These are phyloP conservation scores for Ophiosphaerella korrae DNA, from an alignment of 2,329 filamentous ascomycete species.

Conservation along the genomic window DNA sequence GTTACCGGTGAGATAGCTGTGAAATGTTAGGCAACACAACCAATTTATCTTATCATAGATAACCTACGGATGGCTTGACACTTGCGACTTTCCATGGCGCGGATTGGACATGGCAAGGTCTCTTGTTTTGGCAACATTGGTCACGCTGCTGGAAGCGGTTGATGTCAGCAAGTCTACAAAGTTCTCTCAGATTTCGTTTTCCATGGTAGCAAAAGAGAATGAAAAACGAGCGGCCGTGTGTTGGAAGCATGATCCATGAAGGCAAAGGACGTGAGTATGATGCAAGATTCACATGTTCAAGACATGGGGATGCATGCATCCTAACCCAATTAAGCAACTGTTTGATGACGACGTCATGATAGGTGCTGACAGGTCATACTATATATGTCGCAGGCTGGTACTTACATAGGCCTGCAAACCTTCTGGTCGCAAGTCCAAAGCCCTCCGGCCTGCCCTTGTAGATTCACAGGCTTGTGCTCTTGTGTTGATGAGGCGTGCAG, in stretches of 20 bases:
- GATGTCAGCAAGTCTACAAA: neutral
- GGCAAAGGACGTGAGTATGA: neutral
- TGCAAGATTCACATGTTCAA: neutral
- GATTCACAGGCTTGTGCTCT: neutral
- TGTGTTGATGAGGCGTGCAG: slow-evolving; percentile 10
- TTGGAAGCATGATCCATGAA: neutral
- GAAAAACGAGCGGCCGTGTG: neutral
- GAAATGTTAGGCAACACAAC: slow-evolving; percentile 6
- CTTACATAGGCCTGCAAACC: too few species aligned
- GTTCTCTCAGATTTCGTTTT: neutral
- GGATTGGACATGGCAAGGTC: slow-evolving; percentile 27
- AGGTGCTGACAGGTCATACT: too few species aligned
- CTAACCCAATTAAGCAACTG: too few species aligned
- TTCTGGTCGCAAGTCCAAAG: too few species aligned
- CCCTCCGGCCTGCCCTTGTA: too few species aligned
- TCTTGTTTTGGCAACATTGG: slow-evolving; percentile 18
- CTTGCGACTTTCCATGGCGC: slow-evolving; percentile 23
- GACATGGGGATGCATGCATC: too few species aligned
- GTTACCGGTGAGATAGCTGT: slow-evolving; percentile 68
- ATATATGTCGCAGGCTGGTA: too few species aligned
- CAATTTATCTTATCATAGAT: neutral
- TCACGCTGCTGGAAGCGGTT: neutral
- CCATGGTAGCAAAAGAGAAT: neutral
- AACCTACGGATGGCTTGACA: slow-evolving; percentile 49
- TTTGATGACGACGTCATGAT: too few species aligned